phyloP scores from a whole-genome alignment of 441 rosid species.

The Oxalis stricta region DNA sequence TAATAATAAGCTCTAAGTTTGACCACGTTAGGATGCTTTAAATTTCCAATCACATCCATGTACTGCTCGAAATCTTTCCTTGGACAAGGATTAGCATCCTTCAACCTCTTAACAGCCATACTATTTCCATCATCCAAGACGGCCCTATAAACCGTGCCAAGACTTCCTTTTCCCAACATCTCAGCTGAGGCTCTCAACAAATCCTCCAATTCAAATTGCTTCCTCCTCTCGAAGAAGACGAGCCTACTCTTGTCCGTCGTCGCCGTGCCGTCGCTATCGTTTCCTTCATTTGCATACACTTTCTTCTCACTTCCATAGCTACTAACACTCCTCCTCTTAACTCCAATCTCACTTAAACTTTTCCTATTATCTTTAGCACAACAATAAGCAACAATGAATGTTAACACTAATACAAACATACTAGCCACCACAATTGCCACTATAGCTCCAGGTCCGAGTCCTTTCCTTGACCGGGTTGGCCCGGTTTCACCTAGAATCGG shows the following conservation, averaged over 20 bases:
- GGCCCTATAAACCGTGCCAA: slow-evolving; percentile 87
- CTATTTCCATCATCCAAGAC: slow-evolving; percentile 59
- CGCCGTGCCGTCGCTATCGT: slow-evolving; percentile 61
- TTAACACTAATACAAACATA: slow-evolving; percentile 42
- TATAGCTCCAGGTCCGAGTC: slow-evolving; percentile 42
- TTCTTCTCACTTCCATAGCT: slow-evolving; percentile 42
- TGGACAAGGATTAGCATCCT: slow-evolving; percentile 84
- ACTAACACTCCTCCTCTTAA: slow-evolving; percentile 27
- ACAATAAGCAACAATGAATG: slow-evolving; percentile 46
- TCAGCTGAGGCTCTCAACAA: slow-evolving; percentile 83
- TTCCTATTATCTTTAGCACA: slow-evolving; percentile 36
- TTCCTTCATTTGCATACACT: slow-evolving; percentile 35
- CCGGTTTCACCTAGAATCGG: slow-evolving; percentile 17
- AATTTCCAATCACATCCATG: slow-evolving; percentile 79
- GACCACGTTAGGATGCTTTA: slow-evolving; percentile 62
- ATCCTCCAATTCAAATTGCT: slow-evolving; percentile 75
- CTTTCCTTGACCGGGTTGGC: slow-evolving; percentile 12
- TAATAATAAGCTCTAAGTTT: slow-evolving; percentile 85
- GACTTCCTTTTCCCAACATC: slow-evolving; percentile 89
- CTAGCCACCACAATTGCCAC: slow-evolving; percentile 55
- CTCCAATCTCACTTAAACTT: slow-evolving; percentile 17
- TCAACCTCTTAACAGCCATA: slow-evolving; percentile 80
- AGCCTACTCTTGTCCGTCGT: slow-evolving; percentile 58
- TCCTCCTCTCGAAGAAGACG: slow-evolving; percentile 68
- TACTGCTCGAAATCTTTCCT: slow-evolving; percentile 86